Conservation (phyloP, 2,329 filamentous ascomycete species). For the Dothiorella sarmentorum region DNA sequence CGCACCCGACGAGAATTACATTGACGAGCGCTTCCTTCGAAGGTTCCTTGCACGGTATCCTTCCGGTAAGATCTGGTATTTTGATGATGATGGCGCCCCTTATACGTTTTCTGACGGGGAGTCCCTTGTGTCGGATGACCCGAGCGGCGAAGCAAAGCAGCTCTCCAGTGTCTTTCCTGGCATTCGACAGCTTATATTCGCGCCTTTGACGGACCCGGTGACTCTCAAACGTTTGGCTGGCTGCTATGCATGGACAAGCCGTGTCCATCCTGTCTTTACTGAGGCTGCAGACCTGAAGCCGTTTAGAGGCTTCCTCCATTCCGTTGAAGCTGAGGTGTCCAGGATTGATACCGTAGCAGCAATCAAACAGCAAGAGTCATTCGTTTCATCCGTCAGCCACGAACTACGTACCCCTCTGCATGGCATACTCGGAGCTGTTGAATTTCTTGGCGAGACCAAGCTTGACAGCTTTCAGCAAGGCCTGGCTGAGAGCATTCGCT, state of each 20-base stretch:
- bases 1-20: slow-evolving; percentile 11
- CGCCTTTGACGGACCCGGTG: slow-evolving; percentile 23
- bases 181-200: slow-evolving; percentile 21
- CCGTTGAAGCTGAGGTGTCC: slow-evolving; percentile 18
- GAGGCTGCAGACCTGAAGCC: slow-evolving; percentile 21
- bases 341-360: slow-evolving; percentile 17
- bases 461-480: slow-evolving; percentile 13
- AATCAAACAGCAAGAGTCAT: slow-evolving; percentile 24
- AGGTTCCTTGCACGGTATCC: slow-evolving; percentile 22
- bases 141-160: slow-evolving; percentile 18
- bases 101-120: slow-evolving; percentile 16
- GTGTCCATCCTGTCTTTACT: slow-evolving; percentile 20
- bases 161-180: slow-evolving; percentile 17
- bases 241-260: slow-evolving; percentile 23
- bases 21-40: slow-evolving; percentile 23
- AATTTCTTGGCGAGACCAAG: slow-evolving; percentile 23
- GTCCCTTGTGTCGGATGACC: slow-evolving; percentile 16
- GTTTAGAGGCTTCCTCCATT: slow-evolving; percentile 21
- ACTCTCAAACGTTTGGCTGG: slow-evolving; percentile 23
- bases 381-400: slow-evolving; percentile 42
- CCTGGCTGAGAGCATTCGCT: slow-evolving; percentile 29
- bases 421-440: slow-evolving; percentile 16
- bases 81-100: neutral
- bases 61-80: slow-evolving; percentile 21
- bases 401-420: slow-evolving; percentile 25